Base-by-base conservation (phyloP, 169 alveolate genomes). In the Cystoisospora suis region DNA sequence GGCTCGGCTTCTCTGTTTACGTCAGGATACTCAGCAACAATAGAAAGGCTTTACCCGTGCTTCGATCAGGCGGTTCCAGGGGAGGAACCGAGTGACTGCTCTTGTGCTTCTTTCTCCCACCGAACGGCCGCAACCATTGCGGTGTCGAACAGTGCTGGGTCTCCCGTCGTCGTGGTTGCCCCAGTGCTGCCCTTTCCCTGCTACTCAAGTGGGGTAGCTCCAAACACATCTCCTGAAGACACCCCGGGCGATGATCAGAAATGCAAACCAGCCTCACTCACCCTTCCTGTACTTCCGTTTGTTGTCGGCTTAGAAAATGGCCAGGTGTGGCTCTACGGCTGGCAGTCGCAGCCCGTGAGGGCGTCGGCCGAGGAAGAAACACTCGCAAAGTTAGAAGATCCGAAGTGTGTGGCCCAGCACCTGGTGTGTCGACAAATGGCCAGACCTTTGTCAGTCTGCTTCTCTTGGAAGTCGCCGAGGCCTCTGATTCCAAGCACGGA, bases 251-350 rank as follows among this genome's bases (percentile, higher is more conserved):
- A n/a, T n/a, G n/a, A n/a, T n/a, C n/a, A n/a, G n/a, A n/a, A n/a
- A n/a, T n/a, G n/a, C n/a, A n/a, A n/a, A n/a, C n/a, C n/a, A n/a
- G n/a, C n/a, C n/a, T n/a, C n/a, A n/a, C n/a, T n/a, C n/a, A n/a
- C 40, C 6, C 77, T n/a, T 2, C 5, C 77, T 44, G 77, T 15
- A n/a, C 42, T 72, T 38, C 83, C 83, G 32, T n/a, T 72, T 38
- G 83, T 72, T 5, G 56, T 72, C 56, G 83, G 83, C 1, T 56
- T 72, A 9, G 83, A 72, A 72, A 72, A 72, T 38, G 83, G 83
- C 15, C 83, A 72, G 23, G 83, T 72, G 29, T 72, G 83, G 83
- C 83, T 72, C 42, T 72, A 72, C 42, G 58, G 42, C 58, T 72
- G 83, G 83, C 83, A 40, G 45, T 23, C 29, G 65, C 29, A 53